A percentile compares a stretch with the other conserved stretches of the same genome.
These are phyloP conservation scores for Plasmodium billcollinsi DNA, from an alignment of 169 alveolate genomes.

Conservation along the genomic window DNA sequence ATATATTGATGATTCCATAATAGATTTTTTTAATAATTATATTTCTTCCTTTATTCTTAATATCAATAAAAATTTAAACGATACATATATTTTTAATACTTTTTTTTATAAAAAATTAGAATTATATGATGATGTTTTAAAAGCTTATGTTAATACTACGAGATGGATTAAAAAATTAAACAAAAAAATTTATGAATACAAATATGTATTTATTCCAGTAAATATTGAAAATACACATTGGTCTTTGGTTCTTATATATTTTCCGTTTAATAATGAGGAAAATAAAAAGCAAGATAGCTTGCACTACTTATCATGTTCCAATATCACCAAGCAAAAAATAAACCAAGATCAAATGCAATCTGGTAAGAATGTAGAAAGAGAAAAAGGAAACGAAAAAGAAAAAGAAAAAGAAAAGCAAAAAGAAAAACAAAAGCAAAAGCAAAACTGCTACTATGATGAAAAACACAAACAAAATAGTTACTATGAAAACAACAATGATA, in stretches of 20 bases:
- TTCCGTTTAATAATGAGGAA: constrained; percentile 47
- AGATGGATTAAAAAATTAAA: constrained; percentile 80
- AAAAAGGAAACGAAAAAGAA: no score
- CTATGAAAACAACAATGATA: no score
- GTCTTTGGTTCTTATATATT: constrained; percentile 78
- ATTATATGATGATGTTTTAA: constrained; percentile 77
- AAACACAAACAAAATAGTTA: no score
- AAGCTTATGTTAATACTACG: constrained; percentile 78
- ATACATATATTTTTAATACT: constrained; percentile 77
- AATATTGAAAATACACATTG: constrained; percentile 78
- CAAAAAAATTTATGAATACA: constrained; percentile 72
- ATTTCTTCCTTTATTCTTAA: constrained; percentile 60
- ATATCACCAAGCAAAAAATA: background rate
- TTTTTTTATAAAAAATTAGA: constrained; percentile 78
- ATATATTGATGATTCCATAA: constrained; percentile 80
- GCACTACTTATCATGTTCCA: no score
- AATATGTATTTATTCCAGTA: constrained; percentile 78
- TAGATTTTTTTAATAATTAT: constrained; percentile 79
- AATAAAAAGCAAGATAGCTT: background rate
- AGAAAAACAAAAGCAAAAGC: no score
- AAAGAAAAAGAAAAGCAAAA: no score
- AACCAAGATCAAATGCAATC: background rate
- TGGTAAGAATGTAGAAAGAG: background rate
- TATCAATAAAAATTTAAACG: constrained; percentile 21
- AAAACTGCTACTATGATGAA: no score